These are phyloP conservation scores for Mycena capillaripes DNA, from an alignment of 768 basidiomycete genomes.

Conservation along the genomic window DNA sequence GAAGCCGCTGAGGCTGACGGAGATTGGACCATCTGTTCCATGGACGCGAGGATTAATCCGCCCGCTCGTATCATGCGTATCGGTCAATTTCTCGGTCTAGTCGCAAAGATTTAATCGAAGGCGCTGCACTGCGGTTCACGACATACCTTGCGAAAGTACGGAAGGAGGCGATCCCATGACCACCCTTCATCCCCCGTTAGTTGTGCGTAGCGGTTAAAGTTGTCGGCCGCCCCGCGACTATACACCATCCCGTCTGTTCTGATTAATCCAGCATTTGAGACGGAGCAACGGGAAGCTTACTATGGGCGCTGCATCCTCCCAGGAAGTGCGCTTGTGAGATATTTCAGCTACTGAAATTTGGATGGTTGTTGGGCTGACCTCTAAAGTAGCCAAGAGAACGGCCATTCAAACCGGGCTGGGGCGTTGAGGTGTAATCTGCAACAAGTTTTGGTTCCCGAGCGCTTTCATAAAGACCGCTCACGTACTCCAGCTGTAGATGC, in stretches of 20 bases:
- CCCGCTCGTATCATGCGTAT: slow-evolving; percentile 45
- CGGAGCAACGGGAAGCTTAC: neutral
- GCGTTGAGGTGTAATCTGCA: slow-evolving; percentile 7
- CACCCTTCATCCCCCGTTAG: slow-evolving; percentile 45
- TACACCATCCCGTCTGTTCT: slow-evolving; percentile 27
- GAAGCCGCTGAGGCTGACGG: slow-evolving; percentile 43
- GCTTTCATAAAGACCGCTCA: neutral
- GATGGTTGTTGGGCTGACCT: neutral
- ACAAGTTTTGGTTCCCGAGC: neutral
- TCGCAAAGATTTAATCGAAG: neutral
- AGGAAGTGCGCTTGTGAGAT: neutral
- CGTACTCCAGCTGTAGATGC: slow-evolving; percentile 4
- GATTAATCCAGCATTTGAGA: no score
- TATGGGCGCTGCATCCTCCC: slow-evolving; percentile 15
- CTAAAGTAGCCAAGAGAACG: neutral
- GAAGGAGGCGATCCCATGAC: slow-evolving; percentile 45
- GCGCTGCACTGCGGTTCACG: no score
- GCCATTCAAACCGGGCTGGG: neutral
- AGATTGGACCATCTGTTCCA: slow-evolving; percentile 40
- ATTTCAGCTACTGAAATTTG: no score
- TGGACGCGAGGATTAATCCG: slow-evolving; percentile 47
- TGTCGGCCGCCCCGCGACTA: slow-evolving; percentile 44
- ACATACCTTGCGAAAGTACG: slow-evolving; percentile 42
- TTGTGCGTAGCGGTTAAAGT: slow-evolving; percentile 43
- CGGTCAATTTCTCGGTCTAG: slow-evolving; percentile 46